These are phyloP conservation scores for Silene vulgaris DNA, from an alignment of 179 eudicot species.

Conservation along the genomic window DNA sequence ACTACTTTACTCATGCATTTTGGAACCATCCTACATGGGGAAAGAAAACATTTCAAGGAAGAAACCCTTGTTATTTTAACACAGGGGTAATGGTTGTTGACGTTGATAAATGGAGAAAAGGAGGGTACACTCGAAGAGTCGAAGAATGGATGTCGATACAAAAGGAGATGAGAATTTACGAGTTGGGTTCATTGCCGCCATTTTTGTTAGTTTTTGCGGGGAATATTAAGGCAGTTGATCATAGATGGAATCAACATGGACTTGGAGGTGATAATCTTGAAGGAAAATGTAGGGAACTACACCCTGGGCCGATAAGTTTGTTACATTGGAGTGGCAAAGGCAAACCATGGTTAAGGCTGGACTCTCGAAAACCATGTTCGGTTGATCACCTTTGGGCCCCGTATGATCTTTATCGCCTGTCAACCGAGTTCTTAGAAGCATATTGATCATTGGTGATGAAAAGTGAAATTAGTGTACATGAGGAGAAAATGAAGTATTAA, in stretches of 20 bases:
- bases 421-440: conserved; percentile 13
- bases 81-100: conserved; percentile 28
- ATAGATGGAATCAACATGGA: conserved; percentile 27
- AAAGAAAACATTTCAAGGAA: conserved; percentile 5
- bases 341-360: conserved; percentile 38
- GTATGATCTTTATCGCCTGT: conserved; percentile 26
- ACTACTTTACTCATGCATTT: conserved; percentile 19
- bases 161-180: conserved; percentile 28
- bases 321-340: conserved; percentile 40
- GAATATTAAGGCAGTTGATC: conserved; percentile 21
- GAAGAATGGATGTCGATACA: conserved; percentile 38
- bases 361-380: conserved; percentile 26
- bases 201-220: conserved; percentile 25
- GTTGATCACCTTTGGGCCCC: conserved; percentile 34
- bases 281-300: conserved; percentile 32
- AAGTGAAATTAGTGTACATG: neutral
- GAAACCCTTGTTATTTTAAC: conserved; percentile 25
- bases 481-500: neutral
- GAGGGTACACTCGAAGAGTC: conserved; percentile 25
- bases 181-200: conserved; percentile 27
- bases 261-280: conserved; percentile 31
- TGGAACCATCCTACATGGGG: conserved; percentile 15
- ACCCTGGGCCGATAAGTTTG: conserved; percentile 33
- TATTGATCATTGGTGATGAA: conserved; percentile 3
- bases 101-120: conserved; percentile 26